Conservation (phyloP, 192 early-diverging fungal genomes). For the Coemansia sp. region DNA sequence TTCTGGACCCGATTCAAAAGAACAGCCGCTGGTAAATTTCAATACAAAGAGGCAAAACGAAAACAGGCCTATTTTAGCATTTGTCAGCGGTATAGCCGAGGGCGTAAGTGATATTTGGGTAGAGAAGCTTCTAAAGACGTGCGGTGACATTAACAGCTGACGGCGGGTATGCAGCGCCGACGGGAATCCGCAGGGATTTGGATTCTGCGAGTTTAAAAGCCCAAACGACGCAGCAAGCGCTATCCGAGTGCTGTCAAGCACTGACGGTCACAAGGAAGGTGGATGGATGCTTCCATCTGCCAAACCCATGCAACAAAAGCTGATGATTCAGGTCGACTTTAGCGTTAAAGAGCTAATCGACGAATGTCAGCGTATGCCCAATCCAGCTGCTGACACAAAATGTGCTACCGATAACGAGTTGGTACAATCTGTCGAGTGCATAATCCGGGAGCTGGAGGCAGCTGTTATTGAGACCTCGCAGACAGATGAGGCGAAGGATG, state of each 20-base stretch:
- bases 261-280: not conserved
- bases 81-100: constrained; percentile 25
- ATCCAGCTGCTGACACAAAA: not conserved
- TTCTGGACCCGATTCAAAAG: not conserved
- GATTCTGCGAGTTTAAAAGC: constrained; percentile 45
- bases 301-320: constrained; percentile 2
- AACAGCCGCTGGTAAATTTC: not conserved
- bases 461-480: constrained; percentile 5
- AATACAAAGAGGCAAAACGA: not conserved
- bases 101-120: constrained; percentile 30
- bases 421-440: constrained; percentile 15
- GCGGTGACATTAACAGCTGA: constrained; percentile 35
- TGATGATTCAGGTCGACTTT: constrained; percentile 16
- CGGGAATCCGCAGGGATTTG: constrained; percentile 38
- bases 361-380: not conserved
- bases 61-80: constrained; percentile 14
- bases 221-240: constrained; percentile 19
- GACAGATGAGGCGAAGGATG: not conserved
- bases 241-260: constrained; percentile 19
- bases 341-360: constrained; percentile 11
- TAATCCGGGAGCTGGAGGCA: constrained; percentile 12
- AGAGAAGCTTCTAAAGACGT: constrained; percentile 26
- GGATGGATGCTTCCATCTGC: constrained; percentile 6
- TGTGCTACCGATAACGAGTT: not conserved
- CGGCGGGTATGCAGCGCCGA: constrained; percentile 22